Conservation (phyloP, 164 flowering plant genomes). For the Kalanchoe fedtschenkoi region DNA sequence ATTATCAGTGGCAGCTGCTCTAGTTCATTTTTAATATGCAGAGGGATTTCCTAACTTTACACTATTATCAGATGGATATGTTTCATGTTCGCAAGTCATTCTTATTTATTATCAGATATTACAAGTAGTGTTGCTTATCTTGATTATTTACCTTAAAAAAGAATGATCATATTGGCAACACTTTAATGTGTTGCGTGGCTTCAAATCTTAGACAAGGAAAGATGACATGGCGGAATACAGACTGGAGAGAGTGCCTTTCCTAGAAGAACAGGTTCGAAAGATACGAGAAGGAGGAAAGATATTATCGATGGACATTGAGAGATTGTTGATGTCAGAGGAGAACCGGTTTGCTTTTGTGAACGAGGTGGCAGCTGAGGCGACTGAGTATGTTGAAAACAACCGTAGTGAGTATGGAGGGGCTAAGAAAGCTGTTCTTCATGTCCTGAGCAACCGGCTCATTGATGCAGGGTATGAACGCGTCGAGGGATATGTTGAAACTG, state of each 20-base stretch:
- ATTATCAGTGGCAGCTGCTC: not conserved
- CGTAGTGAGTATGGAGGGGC: constrained; percentile 66
- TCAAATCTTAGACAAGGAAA: constrained; percentile 43
- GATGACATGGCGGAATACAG: constrained; percentile 40
- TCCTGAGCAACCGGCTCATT: constrained; percentile 73
- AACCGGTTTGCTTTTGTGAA: constrained; percentile 81
- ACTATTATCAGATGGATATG: not conserved
- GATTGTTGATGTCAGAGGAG: constrained; percentile 62
- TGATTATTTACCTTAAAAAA: not conserved
- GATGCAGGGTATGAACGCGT: constrained; percentile 69
- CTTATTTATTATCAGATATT: not conserved
- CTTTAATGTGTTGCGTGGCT: not conserved
- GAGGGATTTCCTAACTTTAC: not conserved
- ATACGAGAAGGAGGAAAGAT: constrained; percentile 52
- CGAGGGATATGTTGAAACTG: constrained; percentile 64
- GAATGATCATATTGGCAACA: too few relatives aligned
- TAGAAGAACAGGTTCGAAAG: constrained; percentile 81
- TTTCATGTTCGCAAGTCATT: not conserved
- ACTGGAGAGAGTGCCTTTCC: constrained; percentile 67
- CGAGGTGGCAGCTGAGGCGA: constrained; percentile 87
- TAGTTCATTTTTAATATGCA: not conserved
- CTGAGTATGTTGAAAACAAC: constrained; percentile 57
- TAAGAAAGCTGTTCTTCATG: constrained; percentile 83
- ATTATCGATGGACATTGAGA: constrained; percentile 59
- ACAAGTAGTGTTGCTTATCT: not conserved